Evolutionary conservation across 768 basidiomycete species (phyloP), one percentile per base, ranked within the genome.

Genomic region (Russula sp.): DNA sequence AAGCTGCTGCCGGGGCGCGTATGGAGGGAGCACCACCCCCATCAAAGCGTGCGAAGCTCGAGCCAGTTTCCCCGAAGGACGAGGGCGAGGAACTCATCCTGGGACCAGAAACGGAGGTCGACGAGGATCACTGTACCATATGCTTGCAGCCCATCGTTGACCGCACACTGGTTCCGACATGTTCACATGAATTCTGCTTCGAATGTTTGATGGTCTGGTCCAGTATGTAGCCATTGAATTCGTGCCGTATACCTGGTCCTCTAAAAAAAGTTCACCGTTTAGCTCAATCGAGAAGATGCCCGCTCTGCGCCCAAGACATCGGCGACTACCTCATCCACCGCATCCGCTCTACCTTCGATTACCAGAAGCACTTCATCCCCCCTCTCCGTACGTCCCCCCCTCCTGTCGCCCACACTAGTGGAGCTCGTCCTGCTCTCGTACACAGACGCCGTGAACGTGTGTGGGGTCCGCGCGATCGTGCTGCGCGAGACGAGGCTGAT

Each of bases 121-220:
- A 79, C 6, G 82, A 80, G 50, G 83, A 87, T 27, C 78, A 85
- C 68, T 98, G 94, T 71, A 85, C 88, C 62, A 96, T 98, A 39
- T 98, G 94, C 69, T 77, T 98, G 27, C 91, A 95, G 69, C 64
- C 76, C 11, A 77, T 94, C 56, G 77, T 80, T 14, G 92, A 97
- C 75, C 78, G 89, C 50, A 89, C 94, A 0, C 80, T 95, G 44
- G 78, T 96, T 31, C 91, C 93, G 1, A 80, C 78, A 8, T 97
- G 94, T 73, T 89, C 91, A 2, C 94, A 98, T 77, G 89, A 91
- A 70, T 95, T 95, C 70, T 98, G 94, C 70, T 96, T 96, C 67
- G 89, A 91, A 60, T 98, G 94, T 72, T 79, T 97, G 27, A 76
- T 88, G 52, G 75, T 94, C 1, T 96, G 94, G 94, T 82, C 89